These are phyloP conservation scores for Boletus sp. DNA, from an alignment of 768 basidiomycete species.

Conservation along the genomic window DNA sequence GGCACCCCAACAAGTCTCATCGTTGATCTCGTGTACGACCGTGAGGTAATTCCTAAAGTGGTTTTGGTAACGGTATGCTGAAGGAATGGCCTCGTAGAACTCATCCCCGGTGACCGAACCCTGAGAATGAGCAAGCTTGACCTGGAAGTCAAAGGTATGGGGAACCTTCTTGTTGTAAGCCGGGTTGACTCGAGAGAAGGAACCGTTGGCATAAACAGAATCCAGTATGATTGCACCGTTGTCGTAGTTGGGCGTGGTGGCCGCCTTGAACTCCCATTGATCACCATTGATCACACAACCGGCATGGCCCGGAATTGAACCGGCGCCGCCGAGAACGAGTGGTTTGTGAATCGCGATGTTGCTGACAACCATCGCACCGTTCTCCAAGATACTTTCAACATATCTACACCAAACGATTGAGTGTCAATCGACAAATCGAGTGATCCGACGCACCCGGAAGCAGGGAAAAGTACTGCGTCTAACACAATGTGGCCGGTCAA, in stretches of 20 bases:
- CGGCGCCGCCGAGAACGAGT: constrained; percentile 21
- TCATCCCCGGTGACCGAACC: constrained; percentile 17
- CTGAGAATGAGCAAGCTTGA: constrained; percentile 19
- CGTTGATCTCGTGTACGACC: constrained; percentile 26
- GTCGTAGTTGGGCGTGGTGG: constrained; percentile 21
- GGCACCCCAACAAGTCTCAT: constrained; percentile 26
- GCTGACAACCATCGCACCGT: constrained; percentile 29
- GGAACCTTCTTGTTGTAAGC: constrained; percentile 22
- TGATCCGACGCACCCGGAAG: no score
- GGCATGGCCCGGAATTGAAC: constrained; percentile 17
- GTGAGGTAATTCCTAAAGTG: constrained; percentile 31
- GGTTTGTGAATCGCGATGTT: constrained; percentile 31
- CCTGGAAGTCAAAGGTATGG: constrained; percentile 22
- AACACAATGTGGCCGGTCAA: constrained; percentile 44
- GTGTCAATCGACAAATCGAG: no score
- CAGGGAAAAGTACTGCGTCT: constrained; percentile 42
- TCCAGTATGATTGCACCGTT: constrained; percentile 27
- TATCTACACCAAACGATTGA: no score
- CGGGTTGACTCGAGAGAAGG: constrained; percentile 25
- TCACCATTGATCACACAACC: constrained; percentile 27
- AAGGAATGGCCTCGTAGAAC: constrained; percentile 17
- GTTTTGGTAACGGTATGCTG: constrained; percentile 22
- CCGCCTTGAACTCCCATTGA: constrained; percentile 29
- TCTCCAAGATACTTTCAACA: no score
- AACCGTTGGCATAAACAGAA: constrained; percentile 29